Conservation (phyloP, 805 yeast genomes). For the Candida mattraensis region DNA sequence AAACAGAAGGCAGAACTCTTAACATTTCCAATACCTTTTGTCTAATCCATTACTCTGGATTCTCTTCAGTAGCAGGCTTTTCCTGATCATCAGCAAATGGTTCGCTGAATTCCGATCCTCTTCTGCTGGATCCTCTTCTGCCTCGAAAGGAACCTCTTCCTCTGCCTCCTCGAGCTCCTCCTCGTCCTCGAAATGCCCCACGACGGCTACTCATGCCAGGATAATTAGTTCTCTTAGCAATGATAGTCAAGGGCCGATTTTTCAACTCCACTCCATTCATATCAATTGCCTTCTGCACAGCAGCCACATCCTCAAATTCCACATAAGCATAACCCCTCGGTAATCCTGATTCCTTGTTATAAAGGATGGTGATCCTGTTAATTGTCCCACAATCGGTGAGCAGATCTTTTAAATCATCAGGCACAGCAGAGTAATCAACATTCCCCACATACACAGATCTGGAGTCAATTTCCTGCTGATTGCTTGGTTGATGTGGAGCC, state of each 20-base stretch:
- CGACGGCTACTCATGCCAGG: conserved; percentile 52
- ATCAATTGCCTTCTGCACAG: conserved; percentile 62
- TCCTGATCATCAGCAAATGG: too few relatives aligned
- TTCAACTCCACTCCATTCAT: conserved; percentile 64
- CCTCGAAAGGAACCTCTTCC: too few relatives aligned
- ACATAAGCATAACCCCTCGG: conserved; percentile 88
- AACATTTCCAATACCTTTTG: too few relatives aligned
- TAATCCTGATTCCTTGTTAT: conserved; percentile 68
- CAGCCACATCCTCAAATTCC: conserved; percentile 66
- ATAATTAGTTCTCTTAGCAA: conserved; percentile 73
- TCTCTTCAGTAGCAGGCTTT: too few relatives aligned
- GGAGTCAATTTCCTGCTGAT: conserved; percentile 60
- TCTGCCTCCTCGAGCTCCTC: conserved; percentile 39
- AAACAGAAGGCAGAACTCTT: conserved; percentile 2
- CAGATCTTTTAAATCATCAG: conserved; percentile 73
- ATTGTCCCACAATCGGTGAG: conserved; percentile 70
- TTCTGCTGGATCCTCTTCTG: too few relatives aligned
- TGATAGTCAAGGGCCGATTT: conserved; percentile 68
- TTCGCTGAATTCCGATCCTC: too few relatives aligned
- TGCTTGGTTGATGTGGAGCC: conserved; percentile 35
- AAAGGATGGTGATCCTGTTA: conserved; percentile 75
- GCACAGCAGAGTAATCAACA: conserved; percentile 75
- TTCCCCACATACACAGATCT: conserved; percentile 81
- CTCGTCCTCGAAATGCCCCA: conserved; percentile 38
- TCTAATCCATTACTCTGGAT: too few relatives aligned